phyloP scores from a whole-genome alignment of 352 stramenopile genomes.

The Saprolegnia parasitica region DNA sequence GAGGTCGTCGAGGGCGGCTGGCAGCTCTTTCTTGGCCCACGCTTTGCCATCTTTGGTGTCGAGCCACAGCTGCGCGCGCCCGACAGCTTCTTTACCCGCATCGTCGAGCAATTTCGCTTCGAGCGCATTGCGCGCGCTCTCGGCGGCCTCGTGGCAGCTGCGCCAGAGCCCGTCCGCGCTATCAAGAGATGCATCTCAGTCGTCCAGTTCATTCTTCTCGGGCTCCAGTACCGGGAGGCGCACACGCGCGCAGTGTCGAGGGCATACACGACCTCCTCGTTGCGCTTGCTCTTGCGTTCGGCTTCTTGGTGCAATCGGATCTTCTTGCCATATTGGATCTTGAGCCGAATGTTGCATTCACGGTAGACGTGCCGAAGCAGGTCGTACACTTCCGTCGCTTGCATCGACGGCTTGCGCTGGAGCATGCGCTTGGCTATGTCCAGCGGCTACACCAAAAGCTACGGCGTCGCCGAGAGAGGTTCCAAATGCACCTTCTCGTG shows the following conservation, averaged over 20 bases:
- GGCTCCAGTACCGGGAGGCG: slow-evolving; percentile 13
- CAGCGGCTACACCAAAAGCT: slow-evolving; percentile 37
- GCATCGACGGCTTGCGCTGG: slow-evolving; percentile 31
- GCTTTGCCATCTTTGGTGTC: slow-evolving; percentile 58
- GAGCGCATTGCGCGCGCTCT: slow-evolving; percentile 36
- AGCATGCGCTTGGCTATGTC: slow-evolving; percentile 51
- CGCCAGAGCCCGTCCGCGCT: slow-evolving; percentile 38
- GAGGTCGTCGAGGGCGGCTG: slow-evolving; percentile 41
- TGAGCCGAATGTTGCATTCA: slow-evolving; percentile 55
- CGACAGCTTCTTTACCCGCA: slow-evolving; percentile 28
- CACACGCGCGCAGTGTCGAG: slow-evolving; percentile 35
- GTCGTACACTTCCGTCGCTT: slow-evolving; percentile 36
- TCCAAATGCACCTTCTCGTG: slow-evolving; percentile 42
- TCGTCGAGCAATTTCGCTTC: slow-evolving; percentile 37
- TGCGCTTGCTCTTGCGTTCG: slow-evolving; percentile 20
- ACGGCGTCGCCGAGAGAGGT: too few species aligned
- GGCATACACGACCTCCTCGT: slow-evolving; percentile 36
- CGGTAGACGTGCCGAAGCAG: slow-evolving; percentile 44
- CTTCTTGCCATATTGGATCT: slow-evolving; percentile 52
- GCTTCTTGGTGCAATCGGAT: slow-evolving; percentile 31
- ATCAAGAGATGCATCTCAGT: neutral
- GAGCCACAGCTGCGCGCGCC: slow-evolving; percentile 46
- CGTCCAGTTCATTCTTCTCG: neutral
- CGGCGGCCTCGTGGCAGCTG: slow-evolving; percentile 36
- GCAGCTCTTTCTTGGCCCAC: slow-evolving; percentile 54